Evolutionary conservation across 768 basidiomycete genomes (phyloP), one percentile per base, ranked within the genome.

Genomic region (Naematelia aurantialba): DNA sequence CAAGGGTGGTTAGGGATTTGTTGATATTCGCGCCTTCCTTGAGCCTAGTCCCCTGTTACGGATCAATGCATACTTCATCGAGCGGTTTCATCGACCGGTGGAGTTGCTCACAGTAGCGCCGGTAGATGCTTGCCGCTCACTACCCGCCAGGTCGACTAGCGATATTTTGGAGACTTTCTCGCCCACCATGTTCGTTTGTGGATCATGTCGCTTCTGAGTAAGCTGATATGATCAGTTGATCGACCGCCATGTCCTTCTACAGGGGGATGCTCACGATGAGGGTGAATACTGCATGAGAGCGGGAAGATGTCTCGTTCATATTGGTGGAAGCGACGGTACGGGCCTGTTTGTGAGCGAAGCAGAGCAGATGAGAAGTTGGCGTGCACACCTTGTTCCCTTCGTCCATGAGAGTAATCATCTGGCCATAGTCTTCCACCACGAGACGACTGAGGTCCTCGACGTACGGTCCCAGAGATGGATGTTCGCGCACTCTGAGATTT

Each of bases 371-470:
- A 25, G 46, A 4, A 47, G 11, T 19, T 44, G 42, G 26, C 22
- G 24, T 12, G 47, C 70, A 54, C 34, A 73, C 78, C 80, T 98
- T 97, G 78, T 97, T 99, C 39, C 94, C 94, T 77, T 99, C 94
- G 80, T 99, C 94, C 94, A 98, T 98, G 74, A 99, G 87, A 4
- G 87, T 91, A 88, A 96, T 94, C 88, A 99, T 96, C 76, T 96
- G 94, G 27, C 89, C 85, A 74, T 93, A 98, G 76, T 82, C 88
- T 73, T 84, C 86, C 46, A 98, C 96, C 26, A 87, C 87, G 55
- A 98, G 84, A 78, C 91, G 91, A 70, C 90, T 91, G 58, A 99
- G 82, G 80, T 94, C 91, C 79, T 99, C 96, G 52, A 99, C 96
- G 76, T 99, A 99, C n/a, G 96, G 94, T 4, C 92, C 92, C 0